Conservation (phyloP, 371 early-diverging fungal genomes). For the Mucor irregularis region DNA sequence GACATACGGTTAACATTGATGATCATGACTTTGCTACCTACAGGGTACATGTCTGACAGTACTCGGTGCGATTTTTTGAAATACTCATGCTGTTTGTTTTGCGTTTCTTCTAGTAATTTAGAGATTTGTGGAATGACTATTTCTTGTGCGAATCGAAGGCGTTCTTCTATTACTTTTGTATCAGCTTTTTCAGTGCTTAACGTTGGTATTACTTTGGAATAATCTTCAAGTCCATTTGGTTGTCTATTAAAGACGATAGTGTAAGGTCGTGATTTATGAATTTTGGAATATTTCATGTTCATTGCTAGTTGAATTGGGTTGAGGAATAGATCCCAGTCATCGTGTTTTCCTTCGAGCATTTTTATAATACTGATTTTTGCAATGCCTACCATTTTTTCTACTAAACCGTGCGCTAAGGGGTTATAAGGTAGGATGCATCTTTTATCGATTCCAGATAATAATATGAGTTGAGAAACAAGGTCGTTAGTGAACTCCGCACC, state of each 20-base stretch:
- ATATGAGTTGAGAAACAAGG: neutral
- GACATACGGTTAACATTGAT: neutral
- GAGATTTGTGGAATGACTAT: slow-evolving; percentile 1
- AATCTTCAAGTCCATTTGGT: slow-evolving; percentile 7
- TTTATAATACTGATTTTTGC: slow-evolving; percentile 1
- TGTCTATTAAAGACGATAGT: slow-evolving; percentile 9
- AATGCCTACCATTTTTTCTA: neutral
- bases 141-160: neutral
- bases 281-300: neutral
- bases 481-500: neutral
- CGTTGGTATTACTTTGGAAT: neutral
- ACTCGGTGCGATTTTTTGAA: slow-evolving; percentile 5
- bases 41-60: neutral
- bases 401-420: neutral
- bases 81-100: neutral
- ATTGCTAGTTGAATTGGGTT: neutral
- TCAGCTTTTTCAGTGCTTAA: neutral
- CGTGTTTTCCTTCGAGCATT: neutral
- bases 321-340: slow-evolving; percentile 1
- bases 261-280: slow-evolving; percentile 9
- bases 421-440: neutral
- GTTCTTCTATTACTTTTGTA: neutral
- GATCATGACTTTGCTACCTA: slow-evolving; percentile 10
- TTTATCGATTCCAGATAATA: slow-evolving; percentile 3
- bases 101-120: slow-evolving; percentile 3